Evolutionary conservation across 78 protist genomes (phyloP).

Genomic region (Chrysochromulina tobinii): DNA sequence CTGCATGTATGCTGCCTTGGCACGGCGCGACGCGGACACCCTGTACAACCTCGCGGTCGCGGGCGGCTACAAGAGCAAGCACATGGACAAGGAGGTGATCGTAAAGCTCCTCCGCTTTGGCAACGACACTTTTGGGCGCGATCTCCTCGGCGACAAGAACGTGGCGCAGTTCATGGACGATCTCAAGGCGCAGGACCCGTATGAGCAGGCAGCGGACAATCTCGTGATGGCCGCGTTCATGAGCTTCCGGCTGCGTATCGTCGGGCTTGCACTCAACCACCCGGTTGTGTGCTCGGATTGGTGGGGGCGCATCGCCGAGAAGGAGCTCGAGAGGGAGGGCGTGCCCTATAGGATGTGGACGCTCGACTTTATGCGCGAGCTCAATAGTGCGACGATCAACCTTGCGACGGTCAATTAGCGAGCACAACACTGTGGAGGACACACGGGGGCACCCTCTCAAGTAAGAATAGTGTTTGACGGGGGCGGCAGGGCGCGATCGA

Average conservation of each 20-base stretch:
- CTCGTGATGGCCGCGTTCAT: background rate
- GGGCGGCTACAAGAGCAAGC: background rate
- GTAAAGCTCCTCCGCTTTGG: background rate
- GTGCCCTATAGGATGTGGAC: constrained; percentile 3
- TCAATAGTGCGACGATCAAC: background rate
- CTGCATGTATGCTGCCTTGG: background rate
- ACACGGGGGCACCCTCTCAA: too few relatives aligned
- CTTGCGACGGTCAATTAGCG: background rate
- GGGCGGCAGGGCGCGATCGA: too few relatives aligned
- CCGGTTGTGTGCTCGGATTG: constrained; percentile 26
- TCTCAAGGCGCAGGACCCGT: constrained; percentile 21
- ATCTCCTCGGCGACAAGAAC: background rate
- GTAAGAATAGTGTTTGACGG: too few relatives aligned
- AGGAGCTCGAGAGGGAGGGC: background rate
- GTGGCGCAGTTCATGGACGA: constrained; percentile 19
- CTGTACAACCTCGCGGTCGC: background rate
- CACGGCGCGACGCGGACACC: background rate
- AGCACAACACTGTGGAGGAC: too few relatives aligned
- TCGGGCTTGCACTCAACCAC: background rate
- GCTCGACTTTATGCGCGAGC: background rate
- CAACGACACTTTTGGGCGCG: background rate
- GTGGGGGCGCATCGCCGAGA: constrained; percentile 9
- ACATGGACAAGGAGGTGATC: background rate
- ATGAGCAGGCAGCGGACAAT: background rate
- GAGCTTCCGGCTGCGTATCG: constrained; percentile 16